phyloP scores from a whole-genome alignment of 495 filamentous ascomycete species.

The Penicillium egyptiacum region DNA sequence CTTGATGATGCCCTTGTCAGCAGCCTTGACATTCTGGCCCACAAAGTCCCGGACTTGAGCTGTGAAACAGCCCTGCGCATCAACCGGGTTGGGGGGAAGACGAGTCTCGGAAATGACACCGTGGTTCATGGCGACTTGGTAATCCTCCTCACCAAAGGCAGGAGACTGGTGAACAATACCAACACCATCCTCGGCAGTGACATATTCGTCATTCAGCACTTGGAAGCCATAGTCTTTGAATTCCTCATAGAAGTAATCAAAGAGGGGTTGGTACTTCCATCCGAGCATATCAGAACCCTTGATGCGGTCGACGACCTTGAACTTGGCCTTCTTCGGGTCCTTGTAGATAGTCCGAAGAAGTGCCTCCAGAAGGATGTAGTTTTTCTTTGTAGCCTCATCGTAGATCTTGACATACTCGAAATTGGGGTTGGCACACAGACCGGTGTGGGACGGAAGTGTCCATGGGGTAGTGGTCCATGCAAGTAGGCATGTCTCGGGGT shows the following conservation, averaged over 20 bases:
- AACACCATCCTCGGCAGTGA: conserved; percentile 89
- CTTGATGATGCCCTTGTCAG: conserved; percentile 94
- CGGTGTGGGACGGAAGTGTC: conserved; percentile 85
- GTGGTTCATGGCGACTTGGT: conserved; percentile 72
- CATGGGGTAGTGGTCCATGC: conserved; percentile 97
- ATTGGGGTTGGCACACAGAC: conserved; percentile 79
- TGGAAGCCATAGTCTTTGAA: conserved; percentile 88
- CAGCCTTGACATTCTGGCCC: conserved; percentile 89
- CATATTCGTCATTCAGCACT: conserved; percentile 84
- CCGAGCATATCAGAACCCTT: conserved; percentile 87
- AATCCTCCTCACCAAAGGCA: conserved; percentile 97
- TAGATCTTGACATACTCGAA: conserved; percentile 94
- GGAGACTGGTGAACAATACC: conserved; percentile 96
- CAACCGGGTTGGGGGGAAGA: conserved; percentile 84
- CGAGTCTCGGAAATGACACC: conserved; percentile 78
- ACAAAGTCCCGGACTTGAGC: conserved; percentile 77
- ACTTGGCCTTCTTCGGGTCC: conserved; percentile 96
- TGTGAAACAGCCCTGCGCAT: conserved; percentile 80
- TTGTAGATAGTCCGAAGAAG: conserved; percentile 88
- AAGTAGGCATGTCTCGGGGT: conserved; percentile 71
- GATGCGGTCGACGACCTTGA: conserved; percentile 77
- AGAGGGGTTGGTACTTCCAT: conserved; percentile 89
- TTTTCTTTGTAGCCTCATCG: conserved; percentile 75
- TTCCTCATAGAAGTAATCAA: conserved; percentile 90
- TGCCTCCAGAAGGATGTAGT: conserved; percentile 87